A percentile compares a stretch with the other conserved stretches of the same genome.
phyloP scores from a whole-genome alignment of 352 stramenopile genomes.

The Globisporangium yorkense region DNA sequence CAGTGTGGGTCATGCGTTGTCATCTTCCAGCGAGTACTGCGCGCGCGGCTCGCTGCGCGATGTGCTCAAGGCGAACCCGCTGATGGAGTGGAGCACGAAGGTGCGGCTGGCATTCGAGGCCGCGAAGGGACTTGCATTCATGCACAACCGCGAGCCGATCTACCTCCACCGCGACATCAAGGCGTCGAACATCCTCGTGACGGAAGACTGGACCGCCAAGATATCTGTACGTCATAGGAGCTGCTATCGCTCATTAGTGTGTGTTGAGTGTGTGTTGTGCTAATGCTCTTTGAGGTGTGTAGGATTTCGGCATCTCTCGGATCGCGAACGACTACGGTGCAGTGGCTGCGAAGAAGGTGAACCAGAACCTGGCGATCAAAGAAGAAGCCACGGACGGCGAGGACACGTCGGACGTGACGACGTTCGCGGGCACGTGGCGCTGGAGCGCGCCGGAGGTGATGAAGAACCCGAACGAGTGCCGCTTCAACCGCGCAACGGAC shows the following conservation, averaged over 20 bases:
- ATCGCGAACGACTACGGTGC: constrained; percentile 54
- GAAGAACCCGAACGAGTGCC: constrained; percentile 55
- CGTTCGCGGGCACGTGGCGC: constrained; percentile 66
- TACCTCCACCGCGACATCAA: constrained; percentile 75
- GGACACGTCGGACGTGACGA: constrained; percentile 43
- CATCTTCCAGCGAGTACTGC: constrained; percentile 48
- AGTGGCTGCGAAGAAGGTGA: constrained; percentile 34
- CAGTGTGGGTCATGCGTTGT: not conserved
- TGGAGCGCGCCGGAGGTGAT: constrained; percentile 75
- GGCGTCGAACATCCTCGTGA: constrained; percentile 71
- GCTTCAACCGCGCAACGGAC: constrained; percentile 67
- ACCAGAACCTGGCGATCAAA: constrained; percentile 2
- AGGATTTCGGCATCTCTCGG: constrained; percentile 68
- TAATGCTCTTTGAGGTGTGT: not conserved
- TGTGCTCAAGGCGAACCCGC: constrained; percentile 46
- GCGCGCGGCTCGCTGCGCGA: constrained; percentile 54
- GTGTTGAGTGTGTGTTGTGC: not conserved
- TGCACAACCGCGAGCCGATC: constrained; percentile 71
- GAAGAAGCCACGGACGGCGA: constrained; percentile 9
- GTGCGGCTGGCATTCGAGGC: constrained; percentile 61
- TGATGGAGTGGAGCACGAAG: constrained; percentile 66
- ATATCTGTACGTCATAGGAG: constrained; percentile 25
- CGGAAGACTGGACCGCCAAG: constrained; percentile 66
- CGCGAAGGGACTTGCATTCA: constrained; percentile 69
- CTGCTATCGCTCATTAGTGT: not conserved